Percentiles rank a stretch among this genome's conserved stretches.
Evolutionary conservation across 192 early-diverging fungal genomes (phyloP).

Genomic region (Entomortierella beljakovae): DNA sequence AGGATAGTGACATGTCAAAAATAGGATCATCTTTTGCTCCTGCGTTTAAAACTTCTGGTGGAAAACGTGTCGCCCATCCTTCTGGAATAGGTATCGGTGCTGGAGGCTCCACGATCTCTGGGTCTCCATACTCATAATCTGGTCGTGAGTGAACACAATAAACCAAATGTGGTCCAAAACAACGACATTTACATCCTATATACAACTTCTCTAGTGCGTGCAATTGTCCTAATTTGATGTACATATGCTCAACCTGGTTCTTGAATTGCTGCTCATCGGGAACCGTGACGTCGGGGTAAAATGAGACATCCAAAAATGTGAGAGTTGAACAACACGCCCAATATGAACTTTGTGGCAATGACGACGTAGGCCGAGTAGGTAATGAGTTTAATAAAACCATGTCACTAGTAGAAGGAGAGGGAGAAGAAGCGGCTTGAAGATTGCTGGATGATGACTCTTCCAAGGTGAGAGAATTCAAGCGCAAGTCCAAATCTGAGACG

Average conservation of each 20-base stretch:
- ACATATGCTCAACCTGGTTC: background rate
- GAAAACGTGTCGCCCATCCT: background rate
- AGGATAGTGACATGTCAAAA: slow-evolving; percentile 10
- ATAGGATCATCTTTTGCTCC: background rate
- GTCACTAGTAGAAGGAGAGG: too few relatives aligned
- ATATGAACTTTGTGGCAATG: background rate
- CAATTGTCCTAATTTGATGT: slow-evolving; percentile 7
- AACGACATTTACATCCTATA: slow-evolving; percentile 9
- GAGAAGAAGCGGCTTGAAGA: too few relatives aligned
- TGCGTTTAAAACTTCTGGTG: background rate
- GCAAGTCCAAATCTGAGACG: too few relatives aligned
- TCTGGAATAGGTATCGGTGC: background rate
- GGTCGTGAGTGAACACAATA: slow-evolving; percentile 1
- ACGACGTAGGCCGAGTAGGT: background rate
- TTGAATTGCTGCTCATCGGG: background rate
- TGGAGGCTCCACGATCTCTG: background rate
- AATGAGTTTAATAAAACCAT: too few relatives aligned
- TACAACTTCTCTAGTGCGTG: background rate
- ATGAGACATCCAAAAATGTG: slow-evolving; percentile 4
- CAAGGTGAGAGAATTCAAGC: background rate
- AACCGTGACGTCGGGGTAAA: background rate
- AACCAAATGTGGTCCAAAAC: background rate
- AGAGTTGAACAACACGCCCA: slow-evolving; percentile 3
- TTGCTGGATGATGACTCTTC: background rate
- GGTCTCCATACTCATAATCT: background rate